phyloP scores from a whole-genome alignment of 352 stramenopile genomes.

The Thalassiosira livingstoniorum region DNA sequence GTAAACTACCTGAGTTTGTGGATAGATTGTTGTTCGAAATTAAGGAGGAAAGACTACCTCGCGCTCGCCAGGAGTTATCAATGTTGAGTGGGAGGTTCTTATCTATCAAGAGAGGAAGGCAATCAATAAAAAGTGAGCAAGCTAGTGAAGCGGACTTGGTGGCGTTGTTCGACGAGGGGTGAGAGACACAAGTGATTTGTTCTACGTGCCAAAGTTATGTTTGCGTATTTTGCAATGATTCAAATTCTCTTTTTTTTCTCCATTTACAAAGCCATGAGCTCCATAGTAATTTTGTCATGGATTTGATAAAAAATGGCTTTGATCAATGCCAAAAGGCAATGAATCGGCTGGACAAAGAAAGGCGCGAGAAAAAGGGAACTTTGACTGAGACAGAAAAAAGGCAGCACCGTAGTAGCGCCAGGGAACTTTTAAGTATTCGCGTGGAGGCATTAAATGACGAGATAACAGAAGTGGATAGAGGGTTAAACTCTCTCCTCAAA shows the following conservation, averaged over 20 bases:
- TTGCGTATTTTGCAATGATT: not conserved
- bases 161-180: no score
- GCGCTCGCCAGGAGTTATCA: slow-evolving; percentile 26
- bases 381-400: slow-evolving; percentile 32
- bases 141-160: slow-evolving; percentile 11
- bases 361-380: slow-evolving; percentile 11
- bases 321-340: slow-evolving; percentile 52
- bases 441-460: slow-evolving; percentile 19
- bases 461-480: slow-evolving; percentile 37
- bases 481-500: slow-evolving; percentile 41
- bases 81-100: slow-evolving; percentile 31
- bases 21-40: slow-evolving; percentile 27
- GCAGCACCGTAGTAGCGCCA: slow-evolving; percentile 4
- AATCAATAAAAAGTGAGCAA: not conserved
- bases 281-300: slow-evolving; percentile 29
- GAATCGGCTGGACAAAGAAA: slow-evolving; percentile 36
- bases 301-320: slow-evolving; percentile 48
- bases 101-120: not conserved
- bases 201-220: slow-evolving; percentile 39
- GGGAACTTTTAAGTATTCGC: slow-evolving; percentile 25
- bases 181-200: no score
- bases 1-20: slow-evolving; percentile 37
- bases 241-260: not conserved
- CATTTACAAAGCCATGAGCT: slow-evolving; percentile 28
- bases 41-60: slow-evolving; percentile 20